phyloP scores from a whole-genome alignment of 768 basidiomycete genomes.

The Mycena galopus region DNA sequence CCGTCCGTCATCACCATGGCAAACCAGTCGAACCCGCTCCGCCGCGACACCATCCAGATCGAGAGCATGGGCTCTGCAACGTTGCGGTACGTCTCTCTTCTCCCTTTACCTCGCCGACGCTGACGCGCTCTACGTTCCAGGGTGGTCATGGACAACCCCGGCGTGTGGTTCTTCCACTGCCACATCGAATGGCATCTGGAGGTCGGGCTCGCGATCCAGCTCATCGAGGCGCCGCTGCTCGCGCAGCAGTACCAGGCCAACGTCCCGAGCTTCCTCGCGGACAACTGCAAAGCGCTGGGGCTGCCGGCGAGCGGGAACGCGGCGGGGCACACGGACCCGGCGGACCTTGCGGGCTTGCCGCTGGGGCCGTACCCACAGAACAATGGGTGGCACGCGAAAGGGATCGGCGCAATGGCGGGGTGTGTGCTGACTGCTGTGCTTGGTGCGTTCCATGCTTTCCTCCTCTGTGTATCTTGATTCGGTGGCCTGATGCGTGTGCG shows the following conservation, averaged over 20 bases:
- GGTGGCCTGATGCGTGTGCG: neutral
- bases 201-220: constrained; percentile 85
- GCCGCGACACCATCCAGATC: constrained; percentile 91
- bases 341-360: constrained; percentile 75
- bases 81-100: constrained; percentile 58
- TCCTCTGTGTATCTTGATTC: neutral
- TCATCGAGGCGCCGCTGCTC: constrained; percentile 85
- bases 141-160: constrained; percentile 92
- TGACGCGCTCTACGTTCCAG: constrained; percentile 5
- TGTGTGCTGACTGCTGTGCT: constrained; percentile 87
- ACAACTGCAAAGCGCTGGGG: constrained; percentile 79
- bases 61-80: constrained; percentile 77
- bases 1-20: constrained; percentile 80
- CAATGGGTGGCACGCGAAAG: constrained; percentile 79
- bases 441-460: constrained; percentile 47
- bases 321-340: constrained; percentile 79
- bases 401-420: constrained; percentile 82
- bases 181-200: constrained; percentile 92
- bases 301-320: constrained; percentile 84
- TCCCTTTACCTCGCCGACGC: neutral
- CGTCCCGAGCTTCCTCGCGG: constrained; percentile 70
- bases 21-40: constrained; percentile 87
- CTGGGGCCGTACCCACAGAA: constrained; percentile 81
- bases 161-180: constrained; percentile 89
- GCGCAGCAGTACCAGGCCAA: constrained; percentile 66